Percentiles rank a stretch among this genome's conserved stretches.
Conservation (phyloP, 202 grass and related monocot genomes). For the Thinopyrum obtusiflorum region DNA sequence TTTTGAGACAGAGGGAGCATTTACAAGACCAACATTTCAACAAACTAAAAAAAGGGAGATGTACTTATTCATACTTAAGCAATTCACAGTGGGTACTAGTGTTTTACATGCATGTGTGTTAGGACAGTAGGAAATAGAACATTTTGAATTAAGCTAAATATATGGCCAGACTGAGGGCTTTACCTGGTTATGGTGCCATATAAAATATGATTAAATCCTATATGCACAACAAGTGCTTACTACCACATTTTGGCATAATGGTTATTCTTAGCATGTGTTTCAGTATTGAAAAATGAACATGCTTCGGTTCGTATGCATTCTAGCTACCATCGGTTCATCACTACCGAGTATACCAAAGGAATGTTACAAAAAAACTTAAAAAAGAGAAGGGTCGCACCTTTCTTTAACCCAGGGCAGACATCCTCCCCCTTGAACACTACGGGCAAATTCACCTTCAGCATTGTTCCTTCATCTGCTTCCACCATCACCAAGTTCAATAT, state of each 20-base stretch:
- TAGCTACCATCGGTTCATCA: neutral
- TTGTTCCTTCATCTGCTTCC: slow-evolving; percentile 67
- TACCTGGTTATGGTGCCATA: neutral
- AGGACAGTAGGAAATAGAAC: neutral
- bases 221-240: neutral
- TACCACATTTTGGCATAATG: neutral
- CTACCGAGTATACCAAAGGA: neutral
- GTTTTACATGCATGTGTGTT: neutral
- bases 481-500: slow-evolving; percentile 88
- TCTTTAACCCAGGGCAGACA: slow-evolving; percentile 75
- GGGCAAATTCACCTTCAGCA: slow-evolving; percentile 74
- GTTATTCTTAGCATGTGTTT: neutral
- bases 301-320: neutral
- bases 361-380: slow-evolving; percentile 1
- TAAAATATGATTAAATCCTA: slow-evolving; percentile 1
- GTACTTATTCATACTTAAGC: neutral
- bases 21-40: neutral
- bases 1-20: too few species aligned
- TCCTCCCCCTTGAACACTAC: slow-evolving; percentile 76
- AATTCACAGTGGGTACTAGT: neutral
- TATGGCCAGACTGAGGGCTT: neutral
- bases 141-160: neutral
- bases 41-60: neutral
- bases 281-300: neutral
- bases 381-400: slow-evolving; percentile 51